Percentiles rank a stretch among this genome's conserved stretches.
phyloP scores from a whole-genome alignment of 352 stramenopile species.

The Globisporangium parvum region DNA sequence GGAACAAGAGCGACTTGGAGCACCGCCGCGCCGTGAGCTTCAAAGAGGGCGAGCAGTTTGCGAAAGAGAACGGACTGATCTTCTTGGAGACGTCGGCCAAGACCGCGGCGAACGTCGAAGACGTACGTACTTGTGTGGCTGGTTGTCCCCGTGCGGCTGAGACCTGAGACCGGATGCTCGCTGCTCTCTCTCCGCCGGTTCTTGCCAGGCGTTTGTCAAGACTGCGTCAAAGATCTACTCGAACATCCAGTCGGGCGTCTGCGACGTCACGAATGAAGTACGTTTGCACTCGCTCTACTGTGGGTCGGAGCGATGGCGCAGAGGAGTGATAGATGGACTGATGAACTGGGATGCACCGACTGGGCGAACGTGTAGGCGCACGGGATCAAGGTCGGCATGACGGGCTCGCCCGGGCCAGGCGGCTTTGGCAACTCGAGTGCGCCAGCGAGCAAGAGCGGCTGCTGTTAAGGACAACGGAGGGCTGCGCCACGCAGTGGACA shows the following conservation, averaged over 20 bases:
- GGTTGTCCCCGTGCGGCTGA: too few relatives aligned
- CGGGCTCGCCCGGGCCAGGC: constrained; percentile 62
- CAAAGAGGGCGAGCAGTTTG: constrained; percentile 98
- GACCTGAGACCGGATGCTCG: too few relatives aligned
- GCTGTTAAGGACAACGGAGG: too few relatives aligned
- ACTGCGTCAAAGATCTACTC: constrained; percentile 95
- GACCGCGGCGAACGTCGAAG: constrained; percentile 98
- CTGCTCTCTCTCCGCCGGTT: too few relatives aligned
- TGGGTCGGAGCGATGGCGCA: background rate
- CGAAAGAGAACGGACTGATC: constrained; percentile 98
- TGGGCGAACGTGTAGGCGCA: constrained; percentile 48
- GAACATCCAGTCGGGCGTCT: constrained; percentile 93
- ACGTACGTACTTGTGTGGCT: constrained; percentile 57
- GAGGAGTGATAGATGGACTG: too few relatives aligned
- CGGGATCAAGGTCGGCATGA: constrained; percentile 88
- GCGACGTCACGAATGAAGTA: constrained; percentile 93
- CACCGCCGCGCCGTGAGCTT: constrained; percentile 93
- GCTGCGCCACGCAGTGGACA: too few relatives aligned
- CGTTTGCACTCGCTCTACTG: background rate
- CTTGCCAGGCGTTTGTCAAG: constrained; percentile 89
- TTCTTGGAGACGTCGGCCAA: constrained; percentile 99
- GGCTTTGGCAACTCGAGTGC: constrained; percentile 77
- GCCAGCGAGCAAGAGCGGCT: constrained; percentile 58
- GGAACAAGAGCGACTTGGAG: constrained; percentile 98
- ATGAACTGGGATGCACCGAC: background rate